These are phyloP conservation scores for Saitozyma podzolica DNA, from an alignment of 768 basidiomycete species.

Conservation along the genomic window DNA sequence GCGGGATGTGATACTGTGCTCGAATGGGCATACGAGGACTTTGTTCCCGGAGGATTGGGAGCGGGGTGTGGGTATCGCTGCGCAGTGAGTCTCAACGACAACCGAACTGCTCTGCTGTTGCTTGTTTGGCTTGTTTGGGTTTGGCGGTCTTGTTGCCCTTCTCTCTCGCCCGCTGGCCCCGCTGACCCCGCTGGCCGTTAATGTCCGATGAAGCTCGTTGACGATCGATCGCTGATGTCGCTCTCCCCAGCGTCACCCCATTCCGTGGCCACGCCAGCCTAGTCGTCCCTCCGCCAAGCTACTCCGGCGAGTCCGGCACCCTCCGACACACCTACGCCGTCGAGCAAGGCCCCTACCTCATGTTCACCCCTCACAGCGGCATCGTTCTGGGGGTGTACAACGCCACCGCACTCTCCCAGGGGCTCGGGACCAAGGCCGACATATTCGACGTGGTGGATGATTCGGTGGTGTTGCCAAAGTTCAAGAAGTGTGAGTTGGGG, in stretches of 20 bases:
- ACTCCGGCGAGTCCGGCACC: slow-evolving; percentile 11
- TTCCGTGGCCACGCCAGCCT: slow-evolving; percentile 22
- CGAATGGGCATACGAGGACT: too few species aligned
- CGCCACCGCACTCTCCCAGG: slow-evolving; percentile 6
- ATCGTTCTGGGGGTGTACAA: slow-evolving; percentile 22
- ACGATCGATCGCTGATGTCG: too few species aligned
- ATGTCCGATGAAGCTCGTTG: too few species aligned
- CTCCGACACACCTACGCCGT: slow-evolving; percentile 14
- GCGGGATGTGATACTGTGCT: too few species aligned
- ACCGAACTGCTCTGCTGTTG: too few species aligned
- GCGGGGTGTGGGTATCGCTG: too few species aligned
- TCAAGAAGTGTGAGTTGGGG: slow-evolving; percentile 16
- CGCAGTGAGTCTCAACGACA: too few species aligned
- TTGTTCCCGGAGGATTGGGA: too few species aligned
- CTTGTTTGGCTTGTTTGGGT: too few species aligned
- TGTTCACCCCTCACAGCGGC: slow-evolving; percentile 17
- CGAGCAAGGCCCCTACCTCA: slow-evolving; percentile 26
- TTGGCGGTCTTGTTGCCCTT: too few species aligned
- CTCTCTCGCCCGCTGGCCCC: too few species aligned
- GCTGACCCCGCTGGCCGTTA: too few species aligned
- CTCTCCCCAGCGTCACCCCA: slow-evolving; percentile 10
- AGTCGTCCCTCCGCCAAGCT: slow-evolving; percentile 18
- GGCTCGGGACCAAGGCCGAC: slow-evolving; percentile 14
- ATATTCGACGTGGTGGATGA: slow-evolving; percentile 17
- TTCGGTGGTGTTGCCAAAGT: slow-evolving; percentile 4